Evolutionary conservation across 176 grass and related monocot genomes (phyloP).

Genomic region (Oryza punctata): DNA sequence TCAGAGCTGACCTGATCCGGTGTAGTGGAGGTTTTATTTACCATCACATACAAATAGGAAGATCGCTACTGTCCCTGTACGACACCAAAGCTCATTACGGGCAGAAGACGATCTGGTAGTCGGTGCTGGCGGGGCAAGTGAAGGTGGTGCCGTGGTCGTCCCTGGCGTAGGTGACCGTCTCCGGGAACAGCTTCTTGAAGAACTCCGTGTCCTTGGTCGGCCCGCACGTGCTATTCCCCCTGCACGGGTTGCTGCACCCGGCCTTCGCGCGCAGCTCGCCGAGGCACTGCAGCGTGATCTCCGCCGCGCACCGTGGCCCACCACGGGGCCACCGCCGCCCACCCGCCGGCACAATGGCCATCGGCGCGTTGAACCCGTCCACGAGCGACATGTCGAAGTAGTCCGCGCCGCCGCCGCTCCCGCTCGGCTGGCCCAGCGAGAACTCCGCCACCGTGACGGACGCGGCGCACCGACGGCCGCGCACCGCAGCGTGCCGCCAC

Average conservation of each 20-base stretch:
- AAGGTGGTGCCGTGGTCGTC: conserved; percentile 17
- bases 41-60: no score
- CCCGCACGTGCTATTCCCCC: background rate
- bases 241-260: conserved; percentile 49
- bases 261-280: conserved; percentile 13
- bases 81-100: conserved; percentile 21
- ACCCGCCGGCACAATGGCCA: conserved; percentile 33
- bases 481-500: conserved; percentile 43
- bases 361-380: conserved; percentile 59
- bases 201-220: conserved; percentile 44
- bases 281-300: conserved; percentile 38
- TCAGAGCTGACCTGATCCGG: no score
- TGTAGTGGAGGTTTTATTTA: no score
- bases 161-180: conserved; percentile 46
- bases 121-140: conserved; percentile 47
- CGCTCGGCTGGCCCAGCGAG: conserved; percentile 1
- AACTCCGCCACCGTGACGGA: conserved; percentile 52
- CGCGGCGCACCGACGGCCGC: background rate
- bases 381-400: conserved; percentile 50
- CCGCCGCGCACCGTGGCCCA: conserved; percentile 6
- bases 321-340: background rate
- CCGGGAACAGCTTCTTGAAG: conserved; percentile 54
- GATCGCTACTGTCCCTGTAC: no score
- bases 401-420: no score
- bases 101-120: conserved; percentile 58